Evolutionary conservation across 73 alveolate genomes (phyloP).

Genomic region (Paramecium pentaurelia): DNA sequence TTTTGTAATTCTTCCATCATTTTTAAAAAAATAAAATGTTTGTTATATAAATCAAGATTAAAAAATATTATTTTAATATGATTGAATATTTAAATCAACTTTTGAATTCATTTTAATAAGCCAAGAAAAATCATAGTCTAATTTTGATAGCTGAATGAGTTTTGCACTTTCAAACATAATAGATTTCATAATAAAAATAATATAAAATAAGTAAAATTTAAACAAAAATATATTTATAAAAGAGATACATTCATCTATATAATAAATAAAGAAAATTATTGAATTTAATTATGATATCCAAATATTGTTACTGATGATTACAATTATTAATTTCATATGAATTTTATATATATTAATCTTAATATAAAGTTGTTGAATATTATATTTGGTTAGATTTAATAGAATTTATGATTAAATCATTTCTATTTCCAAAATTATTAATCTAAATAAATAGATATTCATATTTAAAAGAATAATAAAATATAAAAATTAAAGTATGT

Average conservation of each 20-base stretch:
- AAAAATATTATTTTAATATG: not conserved
- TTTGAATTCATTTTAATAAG: not conserved
- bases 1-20: not conserved
- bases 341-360: no score
- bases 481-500: not conserved
- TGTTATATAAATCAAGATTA: not conserved
- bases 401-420: no score
- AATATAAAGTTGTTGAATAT: no score
- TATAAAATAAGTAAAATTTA: not conserved
- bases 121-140: not conserved
- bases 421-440: no score
- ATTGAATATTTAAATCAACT: not conserved
- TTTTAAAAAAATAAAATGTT: no score
- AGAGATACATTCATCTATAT: not conserved
- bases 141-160: not conserved
- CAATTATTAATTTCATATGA: no score
- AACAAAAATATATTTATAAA: not conserved
- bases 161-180: not conserved
- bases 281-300: no score
- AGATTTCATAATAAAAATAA: not conserved
- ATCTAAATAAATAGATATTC: no score
- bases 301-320: no score
- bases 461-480: not conserved
- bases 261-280: not conserved
- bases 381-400: no score